Evolutionary conservation across 2,329 filamentous ascomycete genomes (phyloP).

Genomic region (Fusarium incarnatum): DNA sequence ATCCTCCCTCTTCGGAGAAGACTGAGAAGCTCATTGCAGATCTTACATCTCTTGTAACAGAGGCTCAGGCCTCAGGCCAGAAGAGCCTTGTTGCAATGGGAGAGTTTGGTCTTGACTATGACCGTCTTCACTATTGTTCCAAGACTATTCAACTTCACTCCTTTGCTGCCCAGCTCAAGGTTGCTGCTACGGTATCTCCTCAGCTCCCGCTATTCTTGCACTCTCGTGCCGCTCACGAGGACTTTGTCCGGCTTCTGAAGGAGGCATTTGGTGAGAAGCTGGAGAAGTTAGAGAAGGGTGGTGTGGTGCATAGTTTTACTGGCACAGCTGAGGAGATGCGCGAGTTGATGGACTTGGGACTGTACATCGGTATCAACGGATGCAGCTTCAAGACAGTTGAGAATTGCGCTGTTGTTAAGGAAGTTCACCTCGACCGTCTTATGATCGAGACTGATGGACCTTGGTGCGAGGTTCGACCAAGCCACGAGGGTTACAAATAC

Average conservation of each 20-base stretch:
- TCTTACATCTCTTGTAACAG: slow-evolving; percentile 72
- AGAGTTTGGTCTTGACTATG: slow-evolving; percentile 96
- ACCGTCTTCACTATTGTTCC: slow-evolving; percentile 85
- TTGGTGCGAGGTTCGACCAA: slow-evolving; percentile 94
- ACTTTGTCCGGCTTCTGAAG: slow-evolving; percentile 81
- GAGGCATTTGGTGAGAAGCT: slow-evolving; percentile 68
- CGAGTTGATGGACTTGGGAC: slow-evolving; percentile 80
- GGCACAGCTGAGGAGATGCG: slow-evolving; percentile 87
- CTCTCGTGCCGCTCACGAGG: slow-evolving; percentile 84
- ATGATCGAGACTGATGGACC: slow-evolving; percentile 98
- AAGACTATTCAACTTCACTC: slow-evolving; percentile 84
- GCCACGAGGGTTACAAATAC: slow-evolving; percentile 85
- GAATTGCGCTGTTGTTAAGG: slow-evolving; percentile 85
- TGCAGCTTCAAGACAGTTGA: slow-evolving; percentile 95
- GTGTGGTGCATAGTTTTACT: slow-evolving; percentile 95
- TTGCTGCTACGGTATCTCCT: slow-evolving; percentile 76
- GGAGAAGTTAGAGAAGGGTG: slow-evolving; percentile 76
- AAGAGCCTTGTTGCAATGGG: slow-evolving; percentile 80
- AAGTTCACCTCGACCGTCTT: slow-evolving; percentile 80
- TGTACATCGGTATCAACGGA: slow-evolving; percentile 95
- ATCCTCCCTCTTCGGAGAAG: slow-evolving; percentile 57
- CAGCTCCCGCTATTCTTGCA: slow-evolving; percentile 92
- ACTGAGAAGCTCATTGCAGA: slow-evolving; percentile 65
- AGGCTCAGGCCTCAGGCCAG: slow-evolving; percentile 62
- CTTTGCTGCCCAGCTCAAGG: slow-evolving; percentile 83